Evolutionary conservation across 495 filamentous ascomycete species (phyloP).

Genomic region (Eremomyces bilateralis): DNA sequence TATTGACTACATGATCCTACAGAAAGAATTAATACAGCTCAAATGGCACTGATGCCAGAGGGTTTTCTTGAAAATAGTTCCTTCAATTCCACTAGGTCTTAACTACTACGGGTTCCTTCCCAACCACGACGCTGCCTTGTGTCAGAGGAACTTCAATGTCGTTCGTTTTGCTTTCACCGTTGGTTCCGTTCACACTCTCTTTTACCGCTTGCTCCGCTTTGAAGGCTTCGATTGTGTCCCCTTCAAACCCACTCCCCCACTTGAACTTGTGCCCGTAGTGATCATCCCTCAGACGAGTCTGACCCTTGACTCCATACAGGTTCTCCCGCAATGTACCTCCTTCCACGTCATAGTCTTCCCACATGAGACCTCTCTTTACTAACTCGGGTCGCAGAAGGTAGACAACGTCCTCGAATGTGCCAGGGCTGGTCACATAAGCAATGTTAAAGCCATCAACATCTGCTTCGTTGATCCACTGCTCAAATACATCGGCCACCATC

Average conservation of each 20-base stretch:
- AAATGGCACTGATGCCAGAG: too few species aligned
- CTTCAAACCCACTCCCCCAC: constrained; percentile 11
- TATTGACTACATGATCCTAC: too few species aligned
- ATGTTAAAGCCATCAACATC: constrained; percentile 21
- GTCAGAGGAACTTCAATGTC: neutral
- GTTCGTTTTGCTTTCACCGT: neutral
- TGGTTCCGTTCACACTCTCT: too few species aligned
- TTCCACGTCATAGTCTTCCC: constrained; percentile 25
- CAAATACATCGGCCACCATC: constrained; percentile 6
- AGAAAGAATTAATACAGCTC: too few species aligned
- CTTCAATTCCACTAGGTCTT: too few species aligned
- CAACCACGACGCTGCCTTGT: too few species aligned
- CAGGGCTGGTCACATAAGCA: constrained; percentile 38
- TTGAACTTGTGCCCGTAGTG: constrained; percentile 18
- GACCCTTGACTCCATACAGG: constrained; percentile 17
- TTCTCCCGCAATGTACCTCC: constrained; percentile 31
- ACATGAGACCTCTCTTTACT: constrained; percentile 30
- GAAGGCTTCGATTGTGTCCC: neutral
- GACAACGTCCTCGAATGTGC: constrained; percentile 39
- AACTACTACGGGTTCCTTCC: too few species aligned
- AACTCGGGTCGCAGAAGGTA: constrained; percentile 38
- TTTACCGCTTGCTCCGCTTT: neutral
- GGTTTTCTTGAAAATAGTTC: too few species aligned
- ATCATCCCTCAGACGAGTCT: constrained; percentile 12
- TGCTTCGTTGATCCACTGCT: constrained; percentile 8